These are phyloP conservation scores for Kwoniella newhampshirensis DNA, from an alignment of 768 basidiomycete genomes.

Conservation along the genomic window DNA sequence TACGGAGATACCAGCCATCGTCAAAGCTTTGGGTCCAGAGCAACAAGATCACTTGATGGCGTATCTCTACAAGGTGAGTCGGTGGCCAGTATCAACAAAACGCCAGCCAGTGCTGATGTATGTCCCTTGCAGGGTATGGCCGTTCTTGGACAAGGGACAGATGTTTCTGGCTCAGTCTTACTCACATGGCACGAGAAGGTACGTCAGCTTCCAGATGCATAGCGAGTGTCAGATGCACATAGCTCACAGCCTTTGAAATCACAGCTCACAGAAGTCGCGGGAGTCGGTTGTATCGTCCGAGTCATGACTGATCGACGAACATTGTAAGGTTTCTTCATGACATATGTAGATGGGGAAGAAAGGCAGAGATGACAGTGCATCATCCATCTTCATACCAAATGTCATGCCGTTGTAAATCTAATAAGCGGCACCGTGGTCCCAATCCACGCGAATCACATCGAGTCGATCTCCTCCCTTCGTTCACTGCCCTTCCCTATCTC, in stretches of 20 bases:
- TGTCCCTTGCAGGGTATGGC: slow-evolving; percentile 65
- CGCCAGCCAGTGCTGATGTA: background rate
- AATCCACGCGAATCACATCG: no score
- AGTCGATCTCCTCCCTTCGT: no score
- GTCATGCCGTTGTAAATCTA: slow-evolving; percentile 21
- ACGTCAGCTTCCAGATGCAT: slow-evolving; percentile 26
- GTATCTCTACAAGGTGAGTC: slow-evolving; percentile 77
- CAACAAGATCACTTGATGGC: slow-evolving; percentile 85
- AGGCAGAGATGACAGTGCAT: background rate
- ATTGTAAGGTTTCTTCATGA: slow-evolving; percentile 58
- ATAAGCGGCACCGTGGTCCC: background rate
- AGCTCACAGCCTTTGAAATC: background rate
- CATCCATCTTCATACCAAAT: slow-evolving; percentile 7
- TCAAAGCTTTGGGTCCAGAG: slow-evolving; percentile 61
- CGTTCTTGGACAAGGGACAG: slow-evolving; percentile 60
- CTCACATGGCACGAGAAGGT: slow-evolving; percentile 98
- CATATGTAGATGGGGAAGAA: background rate
- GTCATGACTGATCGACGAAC: slow-evolving; percentile 69
- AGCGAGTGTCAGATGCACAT: background rate
- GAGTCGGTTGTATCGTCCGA: slow-evolving; percentile 91
- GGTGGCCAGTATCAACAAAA: background rate
- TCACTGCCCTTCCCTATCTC: no score
- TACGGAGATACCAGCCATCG: slow-evolving; percentile 73
- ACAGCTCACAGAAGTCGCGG: slow-evolving; percentile 88
- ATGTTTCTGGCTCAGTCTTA: slow-evolving; percentile 66